Evolutionary conservation across 495 filamentous ascomycete species (phyloP), one percentile per base, ranked within the genome.

Genomic region (Aspergillus sparsus): DNA sequence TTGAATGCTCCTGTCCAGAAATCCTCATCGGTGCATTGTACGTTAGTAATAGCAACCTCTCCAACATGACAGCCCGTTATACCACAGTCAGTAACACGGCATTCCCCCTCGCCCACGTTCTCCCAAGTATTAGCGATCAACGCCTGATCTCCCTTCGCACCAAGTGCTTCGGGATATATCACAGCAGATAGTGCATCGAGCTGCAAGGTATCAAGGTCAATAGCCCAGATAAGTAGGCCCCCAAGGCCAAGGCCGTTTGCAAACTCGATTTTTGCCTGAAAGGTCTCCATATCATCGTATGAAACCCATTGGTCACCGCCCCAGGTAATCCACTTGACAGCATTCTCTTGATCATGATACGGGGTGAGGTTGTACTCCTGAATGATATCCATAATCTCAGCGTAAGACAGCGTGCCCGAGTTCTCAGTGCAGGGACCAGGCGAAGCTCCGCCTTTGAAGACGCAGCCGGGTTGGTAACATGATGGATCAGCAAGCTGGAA

Each of bases 221-320:
- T 53, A 12, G 69, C 67, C 75, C 73, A 77, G 34, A 76, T 55
- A 61, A 77, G 60, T 8, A 69, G 45, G 31, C 78, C 77, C 7
- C 74, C 74, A 8, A 80, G 56, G 42, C 78, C 70, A 33, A 46
- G 27, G 13, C 49, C 36, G 47, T 71, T 74, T 0, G 77, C 76
- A 61, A 62, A 79, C 11, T 73, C 58, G 5, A 66, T 69, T 62
- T 80, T 82, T 21, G 60, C 34, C 41, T 67, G 47, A 7, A 77
- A 58, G 0, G 78, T 80, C 3, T 69, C 58, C 2, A 32, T 58
- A 53, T 78, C 73, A 45, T 80, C 78, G 55, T 71, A 80, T 0
- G 68, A 63, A 0, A 78, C 66, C 70, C 78, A 77, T 53, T 81
- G 72, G 39, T 76, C 69, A 3, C 33, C 57, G 15, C 66, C 64